These are phyloP conservation scores for Chloranthus sessilifolius DNA, from an alignment of 164 flowering plant species.

Conservation along the genomic window DNA sequence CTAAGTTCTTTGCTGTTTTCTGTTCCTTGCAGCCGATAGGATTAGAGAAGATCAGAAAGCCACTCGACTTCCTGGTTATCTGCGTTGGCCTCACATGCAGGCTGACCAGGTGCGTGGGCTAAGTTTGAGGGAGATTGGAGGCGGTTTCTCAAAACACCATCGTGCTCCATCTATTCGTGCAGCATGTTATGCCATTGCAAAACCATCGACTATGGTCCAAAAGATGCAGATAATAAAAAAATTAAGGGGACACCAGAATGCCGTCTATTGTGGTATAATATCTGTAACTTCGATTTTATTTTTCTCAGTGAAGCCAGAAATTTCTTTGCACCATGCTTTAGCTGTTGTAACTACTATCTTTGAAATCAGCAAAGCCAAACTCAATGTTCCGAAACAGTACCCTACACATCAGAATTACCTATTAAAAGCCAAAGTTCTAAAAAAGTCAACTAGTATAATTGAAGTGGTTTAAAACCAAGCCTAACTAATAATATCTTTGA, in stretches of 20 bases:
- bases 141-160: conserved; percentile 83
- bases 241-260: conserved; percentile 81
- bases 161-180: conserved; percentile 85
- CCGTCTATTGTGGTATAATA: conserved; percentile 85
- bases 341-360: too few relatives aligned
- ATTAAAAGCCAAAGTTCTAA: too few relatives aligned
- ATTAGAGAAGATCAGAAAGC: conserved; percentile 25
- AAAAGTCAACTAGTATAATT: too few relatives aligned
- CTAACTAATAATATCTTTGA: too few relatives aligned
- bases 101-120: conserved; percentile 84
- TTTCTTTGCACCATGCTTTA: too few relatives aligned
- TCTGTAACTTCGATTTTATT: too few relatives aligned
- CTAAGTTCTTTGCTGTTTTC: too few relatives aligned
- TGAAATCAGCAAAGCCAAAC: too few relatives aligned
- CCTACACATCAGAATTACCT: too few relatives aligned
- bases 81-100: conserved; percentile 93
- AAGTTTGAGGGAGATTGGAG: conserved; percentile 81
- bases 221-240: conserved; percentile 80
- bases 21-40: conserved; percentile 51
- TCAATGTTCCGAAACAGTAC: too few relatives aligned
- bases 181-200: conserved; percentile 85
- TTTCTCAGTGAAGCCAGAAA: too few relatives aligned
- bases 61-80: conserved; percentile 40
- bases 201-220: conserved; percentile 78
- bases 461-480: too few relatives aligned